Base-by-base conservation (phyloP, 257 asterid species). In the Salvia hispanica region DNA sequence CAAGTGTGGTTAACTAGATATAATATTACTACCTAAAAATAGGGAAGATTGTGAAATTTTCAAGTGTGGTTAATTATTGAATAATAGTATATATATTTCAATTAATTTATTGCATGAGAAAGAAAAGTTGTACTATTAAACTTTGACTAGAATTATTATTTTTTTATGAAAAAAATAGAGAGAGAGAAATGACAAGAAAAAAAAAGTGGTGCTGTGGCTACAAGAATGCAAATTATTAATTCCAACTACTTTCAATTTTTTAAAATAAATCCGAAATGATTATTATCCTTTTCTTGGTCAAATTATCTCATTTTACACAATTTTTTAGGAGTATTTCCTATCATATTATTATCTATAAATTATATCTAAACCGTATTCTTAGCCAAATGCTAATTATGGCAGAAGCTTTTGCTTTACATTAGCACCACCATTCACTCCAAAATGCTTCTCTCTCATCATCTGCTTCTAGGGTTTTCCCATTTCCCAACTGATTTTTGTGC, bases 381-480 rank as follows among this genome's bases (percentile, higher is more conserved):
- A 10, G 46, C 18, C 57, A 67, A 53, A 57, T 73, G 31, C 31
- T 64, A 61, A 74, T 69, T 52, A 59, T 66, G 50, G 48, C 55
- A 15, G 31, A 55, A 61, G 64, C 81, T 69, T 77, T 73, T 64
- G 70, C 82, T 77, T 62, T 76, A 61, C 74, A 71, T 68, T 50
- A 34, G n/a, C 45, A 72, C 53, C 75, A 72, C 61, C 69, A 69
- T 61, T 62, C 71, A 51, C 77, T 62, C 72, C 39, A 43, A 58
- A 36, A 62, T 62, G 37, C 53, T 51, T 25, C 31, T 25, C 31
- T 25, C 31, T 25, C 31, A 25, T 25, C 82, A 69, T 78, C 57
- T 65, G 60, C 79, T 76, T 76, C 82, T 86, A 83, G 89, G 93
- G 89, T 83, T 86, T 80, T 71, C 77, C 31, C 61, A 47, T 45